Conservation (phyloP, 164 flowering plant genomes). For the Platanus orientalis region DNA sequence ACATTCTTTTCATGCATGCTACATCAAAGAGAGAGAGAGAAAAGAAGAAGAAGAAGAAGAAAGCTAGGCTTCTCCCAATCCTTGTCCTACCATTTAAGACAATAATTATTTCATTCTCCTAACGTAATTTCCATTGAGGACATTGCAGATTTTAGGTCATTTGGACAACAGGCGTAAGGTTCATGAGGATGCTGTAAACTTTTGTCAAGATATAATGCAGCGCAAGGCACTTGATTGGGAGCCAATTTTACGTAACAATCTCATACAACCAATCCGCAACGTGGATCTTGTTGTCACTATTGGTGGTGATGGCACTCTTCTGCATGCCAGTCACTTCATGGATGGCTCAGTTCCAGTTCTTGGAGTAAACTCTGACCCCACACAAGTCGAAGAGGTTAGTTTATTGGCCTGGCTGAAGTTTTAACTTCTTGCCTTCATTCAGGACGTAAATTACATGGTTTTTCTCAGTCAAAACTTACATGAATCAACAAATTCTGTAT, state of each 20-base stretch:
- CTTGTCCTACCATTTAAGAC: no score
- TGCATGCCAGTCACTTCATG: slow-evolving; percentile 87
- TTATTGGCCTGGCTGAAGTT: not conserved
- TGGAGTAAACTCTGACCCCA: slow-evolving; percentile 96
- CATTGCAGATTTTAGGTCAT: slow-evolving; percentile 45
- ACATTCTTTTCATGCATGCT: no score
- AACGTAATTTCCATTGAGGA: slow-evolving; percentile 9
- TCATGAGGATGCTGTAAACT: slow-evolving; percentile 66
- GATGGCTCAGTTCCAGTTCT: slow-evolving; percentile 80
- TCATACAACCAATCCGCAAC: slow-evolving; percentile 50
- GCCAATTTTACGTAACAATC: slow-evolving; percentile 41
- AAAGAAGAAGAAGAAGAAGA: no score
- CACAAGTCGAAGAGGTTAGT: slow-evolving; percentile 66
- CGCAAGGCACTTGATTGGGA: slow-evolving; percentile 65
- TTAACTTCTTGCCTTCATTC: not conserved
- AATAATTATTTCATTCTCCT: not conserved
- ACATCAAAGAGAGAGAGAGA: no score
- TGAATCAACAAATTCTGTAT: not conserved
- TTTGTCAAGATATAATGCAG: slow-evolving; percentile 62
- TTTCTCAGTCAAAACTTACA: not conserved
- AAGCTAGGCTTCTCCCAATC: no score
- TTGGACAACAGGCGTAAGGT: slow-evolving; percentile 56
- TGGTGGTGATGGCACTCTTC: slow-evolving; percentile 97
- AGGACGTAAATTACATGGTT: not conserved
- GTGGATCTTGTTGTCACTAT: slow-evolving; percentile 80